These are phyloP conservation scores for Rhizopogon rudus DNA, from an alignment of 768 basidiomycete genomes.

Conservation along the genomic window DNA sequence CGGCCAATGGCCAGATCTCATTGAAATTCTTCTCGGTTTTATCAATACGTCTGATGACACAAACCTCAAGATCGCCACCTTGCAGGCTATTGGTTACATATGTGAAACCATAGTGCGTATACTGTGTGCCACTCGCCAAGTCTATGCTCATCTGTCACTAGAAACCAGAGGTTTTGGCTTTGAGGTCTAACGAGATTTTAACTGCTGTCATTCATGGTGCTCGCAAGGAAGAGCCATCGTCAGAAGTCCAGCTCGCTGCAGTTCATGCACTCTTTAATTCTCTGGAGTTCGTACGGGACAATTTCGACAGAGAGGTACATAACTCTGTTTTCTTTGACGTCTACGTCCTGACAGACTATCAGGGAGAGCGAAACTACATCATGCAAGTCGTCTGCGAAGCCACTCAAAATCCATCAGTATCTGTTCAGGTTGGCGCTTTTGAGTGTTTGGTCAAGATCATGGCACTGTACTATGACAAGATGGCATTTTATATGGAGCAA, in stretches of 20 bases:
- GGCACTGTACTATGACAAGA: constrained; percentile 98
- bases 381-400: constrained; percentile 99
- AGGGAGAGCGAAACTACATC: constrained; percentile 99
- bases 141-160: constrained; percentile 26
- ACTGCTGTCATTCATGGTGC: constrained; percentile 99
- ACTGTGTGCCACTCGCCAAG: constrained; percentile 2
- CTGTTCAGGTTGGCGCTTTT: constrained; percentile 94
- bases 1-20: constrained; percentile 86
- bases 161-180: constrained; percentile 89
- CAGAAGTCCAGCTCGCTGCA: constrained; percentile 90
- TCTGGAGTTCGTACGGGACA: constrained; percentile 94
- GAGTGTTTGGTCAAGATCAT: constrained; percentile 96
- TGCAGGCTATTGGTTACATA: constrained; percentile 95
- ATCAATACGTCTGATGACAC: constrained; percentile 70
- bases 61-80: constrained; percentile 77
- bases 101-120: constrained; percentile 91
- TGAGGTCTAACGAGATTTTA: constrained; percentile 93
- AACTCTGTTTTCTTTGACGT: neutral
- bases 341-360: neutral
- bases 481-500: constrained; percentile 99
- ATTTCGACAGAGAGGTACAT: constrained; percentile 91
- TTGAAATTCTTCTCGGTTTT: constrained; percentile 83
- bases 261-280: constrained; percentile 93
- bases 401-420: constrained; percentile 74
- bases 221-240: constrained; percentile 87